Evolutionary conservation across 192 early-diverging fungal species (phyloP), one percentile per base, ranked within the genome.

Genomic region (Gaertneriomyces sp.): DNA sequence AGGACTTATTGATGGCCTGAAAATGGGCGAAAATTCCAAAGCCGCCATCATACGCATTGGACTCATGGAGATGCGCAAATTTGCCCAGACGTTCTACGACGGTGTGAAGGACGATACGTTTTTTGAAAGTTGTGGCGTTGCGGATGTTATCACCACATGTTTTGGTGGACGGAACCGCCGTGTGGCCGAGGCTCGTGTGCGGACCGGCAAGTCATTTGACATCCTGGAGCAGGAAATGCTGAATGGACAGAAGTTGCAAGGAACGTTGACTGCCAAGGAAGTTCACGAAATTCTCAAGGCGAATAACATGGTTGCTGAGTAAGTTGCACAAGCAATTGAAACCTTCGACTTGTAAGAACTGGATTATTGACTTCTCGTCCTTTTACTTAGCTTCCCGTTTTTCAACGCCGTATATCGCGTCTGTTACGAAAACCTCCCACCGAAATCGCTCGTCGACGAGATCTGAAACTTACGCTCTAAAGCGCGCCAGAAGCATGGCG

Each of bases 191-290:
- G 93, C 91, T 7, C 89, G 88, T 72, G 92, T 94, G 43, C 72
- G 72, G 33, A 96, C 93, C 4, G 93, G 93, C n/a, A 96, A 96
- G 66, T 83, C 93, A 16, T 93, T 98, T 83, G 86, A 90, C 45
- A 81, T 85, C 71, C 80, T 98, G n/a, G 95, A 98, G 68, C 71
- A 85, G 58, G 94, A 96, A 58, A 74, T 97, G 75, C 83, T 98
- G 46, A 94, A 95, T 66, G 96, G 96, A 43, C 96, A 98, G 66
- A 98, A 98, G 74, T 77, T 98, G 52, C 96, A 98, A 78, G 96
- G 96, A 50, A 93, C 93, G 11, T 76, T 92, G 57, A 97, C 96
- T 0, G 89, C 92, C 12, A 76, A 87, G 72, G 93, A 98, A 69
- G 86, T 97, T 33, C 72, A 93, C 73, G 71, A 84, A 66, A 92